phyloP scores from a whole-genome alignment of 2,329 filamentous ascomycete genomes.

The Phyllosticta ampelicida region DNA sequence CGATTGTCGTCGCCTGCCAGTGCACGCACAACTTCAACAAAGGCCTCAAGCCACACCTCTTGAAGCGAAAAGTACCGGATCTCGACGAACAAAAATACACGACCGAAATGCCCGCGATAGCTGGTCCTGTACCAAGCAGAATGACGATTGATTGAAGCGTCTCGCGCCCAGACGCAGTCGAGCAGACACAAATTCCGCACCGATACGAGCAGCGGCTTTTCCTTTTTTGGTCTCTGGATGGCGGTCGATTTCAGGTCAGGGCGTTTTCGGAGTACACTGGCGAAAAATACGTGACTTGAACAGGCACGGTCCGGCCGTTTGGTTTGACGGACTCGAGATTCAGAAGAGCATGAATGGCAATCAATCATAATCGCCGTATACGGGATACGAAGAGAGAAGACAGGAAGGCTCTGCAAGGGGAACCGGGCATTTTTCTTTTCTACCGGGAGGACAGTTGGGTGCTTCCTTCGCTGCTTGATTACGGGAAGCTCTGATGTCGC shows the following conservation, averaged over 20 bases:
- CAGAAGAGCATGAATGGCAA: neutral
- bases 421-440: neutral
- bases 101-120: constrained; percentile 39
- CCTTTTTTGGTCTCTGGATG: neutral
- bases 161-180: neutral
- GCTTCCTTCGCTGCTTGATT: neutral
- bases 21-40: constrained; percentile 87
- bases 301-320: neutral
- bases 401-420: neutral
- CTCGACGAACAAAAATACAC: constrained; percentile 40
- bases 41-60: constrained; percentile 79
- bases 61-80: constrained; percentile 42
- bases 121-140: constrained; percentile 33
- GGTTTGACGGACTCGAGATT: neutral
- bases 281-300: neutral
- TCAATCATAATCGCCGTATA: constrained; percentile 1
- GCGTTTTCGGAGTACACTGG: constrained; percentile 8
- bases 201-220: neutral
- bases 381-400: neutral
- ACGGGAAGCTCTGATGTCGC: neutral
- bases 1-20: constrained; percentile 74
- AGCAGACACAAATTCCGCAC: neutral
- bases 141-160: constrained; percentile 28
- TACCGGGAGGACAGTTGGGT: constrained; percentile 4
- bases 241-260: constrained; percentile 1